Conservation (phyloP, 306 rosid genomes). For the Prosopis cineraria region DNA sequence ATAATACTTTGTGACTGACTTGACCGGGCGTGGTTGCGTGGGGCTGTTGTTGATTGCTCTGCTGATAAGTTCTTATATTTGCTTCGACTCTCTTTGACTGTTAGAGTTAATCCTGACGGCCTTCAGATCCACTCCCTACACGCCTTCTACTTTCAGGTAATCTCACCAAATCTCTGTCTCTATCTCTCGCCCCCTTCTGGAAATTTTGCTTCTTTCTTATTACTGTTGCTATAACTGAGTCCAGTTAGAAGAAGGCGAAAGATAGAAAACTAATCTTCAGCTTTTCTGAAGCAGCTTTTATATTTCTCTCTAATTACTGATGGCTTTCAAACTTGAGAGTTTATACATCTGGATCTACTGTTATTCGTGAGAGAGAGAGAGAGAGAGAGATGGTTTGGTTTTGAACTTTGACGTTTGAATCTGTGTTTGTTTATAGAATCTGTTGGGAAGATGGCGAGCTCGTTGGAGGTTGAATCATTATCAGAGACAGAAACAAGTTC, state of each 20-base stretch:
- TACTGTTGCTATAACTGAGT: not conserved
- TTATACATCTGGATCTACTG: too few relatives aligned
- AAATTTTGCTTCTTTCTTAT: not conserved
- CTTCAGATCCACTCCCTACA: too few relatives aligned
- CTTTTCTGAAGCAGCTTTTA: not conserved
- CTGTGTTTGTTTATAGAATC: not conserved
- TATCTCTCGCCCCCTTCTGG: not conserved
- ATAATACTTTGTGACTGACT: too few relatives aligned
- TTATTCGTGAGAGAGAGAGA: too few relatives aligned
- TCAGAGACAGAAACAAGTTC: not conserved
- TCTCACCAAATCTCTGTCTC: not conserved
- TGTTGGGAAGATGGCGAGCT: not conserved
- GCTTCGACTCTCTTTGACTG: not conserved
- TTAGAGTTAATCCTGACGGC: too few relatives aligned
- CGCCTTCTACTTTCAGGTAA: not conserved
- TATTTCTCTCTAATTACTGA: too few relatives aligned
- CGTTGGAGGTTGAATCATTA: not conserved
- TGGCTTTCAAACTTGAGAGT: too few relatives aligned
- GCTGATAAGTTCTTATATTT: too few relatives aligned
- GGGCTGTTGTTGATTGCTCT: too few relatives aligned
- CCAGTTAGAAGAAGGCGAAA: not conserved
- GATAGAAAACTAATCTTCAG: too few relatives aligned
- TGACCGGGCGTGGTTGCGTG: too few relatives aligned
- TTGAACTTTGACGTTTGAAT: fast-evolving
- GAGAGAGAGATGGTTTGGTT: not conserved